These are phyloP conservation scores for Fistulifera solaris DNA, from an alignment of 108 stramenopile genomes.

Conservation along the genomic window DNA sequence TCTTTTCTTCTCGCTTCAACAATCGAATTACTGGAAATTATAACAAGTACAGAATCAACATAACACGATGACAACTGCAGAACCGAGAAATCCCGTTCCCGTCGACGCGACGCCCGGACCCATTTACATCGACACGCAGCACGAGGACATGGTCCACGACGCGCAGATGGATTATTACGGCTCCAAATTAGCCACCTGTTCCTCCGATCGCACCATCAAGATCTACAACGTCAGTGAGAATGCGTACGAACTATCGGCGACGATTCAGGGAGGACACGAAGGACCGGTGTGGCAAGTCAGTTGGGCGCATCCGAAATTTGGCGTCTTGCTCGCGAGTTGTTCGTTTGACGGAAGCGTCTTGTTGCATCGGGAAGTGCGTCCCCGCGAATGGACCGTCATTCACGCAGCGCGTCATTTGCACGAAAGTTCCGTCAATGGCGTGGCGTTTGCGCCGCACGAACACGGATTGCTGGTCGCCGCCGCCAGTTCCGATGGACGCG, in stretches of 20 bases:
- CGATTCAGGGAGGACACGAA: slow-evolving; percentile 70
- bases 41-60: background rate
- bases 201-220: slow-evolving; percentile 87
- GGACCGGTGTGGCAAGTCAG: slow-evolving; percentile 93
- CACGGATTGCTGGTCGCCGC: slow-evolving; percentile 61
- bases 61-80: background rate
- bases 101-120: slow-evolving; percentile 19
- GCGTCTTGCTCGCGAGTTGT: slow-evolving; percentile 80
- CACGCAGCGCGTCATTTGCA: slow-evolving; percentile 55
- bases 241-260: slow-evolving; percentile 68
- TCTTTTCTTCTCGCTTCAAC: no score
- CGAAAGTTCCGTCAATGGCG: slow-evolving; percentile 71
- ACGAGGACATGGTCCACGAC: slow-evolving; percentile 94
- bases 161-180: slow-evolving; percentile 93
- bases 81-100: slow-evolving; percentile 1
- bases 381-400: slow-evolving; percentile 71
- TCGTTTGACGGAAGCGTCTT: slow-evolving; percentile 84
- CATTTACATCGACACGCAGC: slow-evolving; percentile 84
- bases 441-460: slow-evolving; percentile 85
- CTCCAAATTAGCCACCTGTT: slow-evolving; percentile 87
- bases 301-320: slow-evolving; percentile 95
- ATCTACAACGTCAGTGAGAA: slow-evolving; percentile 84
- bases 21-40: no score
- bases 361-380: slow-evolving; percentile 76
- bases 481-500: slow-evolving; percentile 78